Percentiles rank a stretch among this genome's conserved stretches.
Conservation (phyloP, 176 grass and related monocot genomes). For the Ensete glaucum region DNA sequence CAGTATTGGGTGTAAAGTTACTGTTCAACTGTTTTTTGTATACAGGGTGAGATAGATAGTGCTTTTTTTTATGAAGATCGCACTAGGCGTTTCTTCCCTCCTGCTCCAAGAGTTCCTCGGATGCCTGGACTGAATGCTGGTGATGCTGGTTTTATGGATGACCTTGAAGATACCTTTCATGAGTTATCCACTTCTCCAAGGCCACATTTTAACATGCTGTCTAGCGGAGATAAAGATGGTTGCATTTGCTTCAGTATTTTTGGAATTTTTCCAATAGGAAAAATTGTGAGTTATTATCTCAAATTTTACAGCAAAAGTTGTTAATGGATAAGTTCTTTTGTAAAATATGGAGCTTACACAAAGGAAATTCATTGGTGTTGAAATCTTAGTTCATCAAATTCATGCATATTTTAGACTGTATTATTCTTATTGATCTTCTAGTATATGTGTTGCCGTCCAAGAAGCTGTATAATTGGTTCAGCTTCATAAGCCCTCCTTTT, state of each 20-base stretch:
- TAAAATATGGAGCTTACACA: too few relatives aligned
- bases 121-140: constrained; percentile 73
- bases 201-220: constrained; percentile 86
- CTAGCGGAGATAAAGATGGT: constrained; percentile 71
- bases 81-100: constrained; percentile 85
- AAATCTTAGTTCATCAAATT: too few relatives aligned
- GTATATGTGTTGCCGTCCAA: too few relatives aligned
- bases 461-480: too few relatives aligned
- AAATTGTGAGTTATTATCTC: constrained; percentile 59
- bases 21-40: not conserved
- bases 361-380: too few relatives aligned
- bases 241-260: constrained; percentile 98
- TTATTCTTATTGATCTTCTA: too few relatives aligned
- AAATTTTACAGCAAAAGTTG: too few relatives aligned
- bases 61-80: constrained; percentile 77
- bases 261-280: constrained; percentile 95
- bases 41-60: constrained; percentile 46
- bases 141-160: constrained; percentile 48
- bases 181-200: constrained; percentile 60
- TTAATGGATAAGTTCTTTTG: too few relatives aligned
- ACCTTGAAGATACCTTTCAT: constrained; percentile 55
- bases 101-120: constrained; percentile 73
- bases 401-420: too few relatives aligned
- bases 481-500: too few relatives aligned
- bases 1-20: not conserved